Percentiles rank a stretch among this genome's conserved stretches.
phyloP scores from a whole-genome alignment of 805 yeast genomes.

The Candida oleophila region DNA sequence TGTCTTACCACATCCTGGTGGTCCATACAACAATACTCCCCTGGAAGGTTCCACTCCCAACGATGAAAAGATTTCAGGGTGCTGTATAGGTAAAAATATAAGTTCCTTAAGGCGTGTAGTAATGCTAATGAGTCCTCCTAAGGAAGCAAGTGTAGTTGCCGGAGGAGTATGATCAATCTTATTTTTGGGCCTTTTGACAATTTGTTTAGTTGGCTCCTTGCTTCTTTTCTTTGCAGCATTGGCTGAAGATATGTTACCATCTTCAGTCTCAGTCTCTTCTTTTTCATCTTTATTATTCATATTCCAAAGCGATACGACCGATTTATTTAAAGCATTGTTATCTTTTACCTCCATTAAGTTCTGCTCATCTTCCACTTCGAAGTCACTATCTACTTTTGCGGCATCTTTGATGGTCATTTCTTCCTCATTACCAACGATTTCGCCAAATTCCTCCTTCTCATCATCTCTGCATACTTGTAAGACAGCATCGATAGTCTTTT shows the following conservation, averaged over 20 bases:
- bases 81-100: constrained; percentile 87
- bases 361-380: constrained; percentile 37
- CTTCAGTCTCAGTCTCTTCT: constrained; percentile 5
- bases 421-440: constrained; percentile 14
- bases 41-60: constrained; percentile 96
- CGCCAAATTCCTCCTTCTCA: constrained; percentile 57
- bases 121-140: constrained; percentile 90
- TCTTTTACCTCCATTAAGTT: constrained; percentile 67
- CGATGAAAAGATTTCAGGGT: constrained; percentile 84
- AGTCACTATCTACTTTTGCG: constrained; percentile 36
- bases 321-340: constrained; percentile 69
- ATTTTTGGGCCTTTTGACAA: constrained; percentile 27
- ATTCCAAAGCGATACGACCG: constrained; percentile 73
- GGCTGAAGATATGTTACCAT: constrained; percentile 8
- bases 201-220: constrained; percentile 41
- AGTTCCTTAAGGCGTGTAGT: constrained; percentile 84
- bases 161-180: constrained; percentile 71
- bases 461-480: constrained; percentile 55
- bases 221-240: constrained; percentile 50
- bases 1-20: constrained; percentile 99
- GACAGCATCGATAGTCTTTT: constrained; percentile 62
- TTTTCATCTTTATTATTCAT: constrained; percentile 9
- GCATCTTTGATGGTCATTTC: constrained; percentile 15
- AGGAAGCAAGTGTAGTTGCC: constrained; percentile 58
- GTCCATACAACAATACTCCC: constrained; percentile 93